These are phyloP conservation scores for Cyclotella choctawhatcheeana DNA, from an alignment of 108 stramenopile genomes.

Conservation along the genomic window DNA sequence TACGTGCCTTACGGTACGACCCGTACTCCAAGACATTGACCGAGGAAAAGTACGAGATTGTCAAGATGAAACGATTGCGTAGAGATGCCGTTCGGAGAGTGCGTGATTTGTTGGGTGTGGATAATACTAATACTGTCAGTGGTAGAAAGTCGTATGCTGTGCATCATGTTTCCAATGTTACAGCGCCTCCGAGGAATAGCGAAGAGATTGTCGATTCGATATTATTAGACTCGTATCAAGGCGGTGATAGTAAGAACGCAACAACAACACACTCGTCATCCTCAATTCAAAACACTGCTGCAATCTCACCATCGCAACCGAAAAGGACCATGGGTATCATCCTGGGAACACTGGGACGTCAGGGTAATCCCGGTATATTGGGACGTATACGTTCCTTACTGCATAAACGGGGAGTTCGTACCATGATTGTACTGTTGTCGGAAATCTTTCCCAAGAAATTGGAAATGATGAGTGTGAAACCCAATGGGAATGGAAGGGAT, in stretches of 20 bases:
- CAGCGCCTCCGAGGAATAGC: not conserved
- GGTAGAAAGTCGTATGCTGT: too few species aligned
- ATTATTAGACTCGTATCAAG: too few species aligned
- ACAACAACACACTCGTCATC: not conserved
- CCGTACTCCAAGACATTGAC: conserved; percentile 95
- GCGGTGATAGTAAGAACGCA: too few species aligned
- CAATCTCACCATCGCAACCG: conserved; percentile 25
- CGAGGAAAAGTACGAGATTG: conserved; percentile 90
- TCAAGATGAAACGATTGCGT: conserved; percentile 85
- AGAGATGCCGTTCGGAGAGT: conserved; percentile 57
- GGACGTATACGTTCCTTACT: conserved; percentile 68
- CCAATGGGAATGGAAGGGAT: conserved; percentile 7
- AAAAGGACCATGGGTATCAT: conserved; percentile 90
- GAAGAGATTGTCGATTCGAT: not conserved
- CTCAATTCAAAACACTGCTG: not conserved
- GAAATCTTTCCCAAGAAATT: conserved; percentile 95
- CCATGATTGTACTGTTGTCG: conserved; percentile 86
- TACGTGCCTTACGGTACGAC: conserved; percentile 93
- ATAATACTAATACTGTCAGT: too few species aligned
- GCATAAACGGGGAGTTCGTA: conserved; percentile 53
- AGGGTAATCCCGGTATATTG: conserved; percentile 97
- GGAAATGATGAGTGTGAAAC: conserved; percentile 67
- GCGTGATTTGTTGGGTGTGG: conserved; percentile 37
- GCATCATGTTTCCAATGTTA: too few species aligned
- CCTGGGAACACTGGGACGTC: conserved; percentile 96